These are phyloP conservation scores for Linnemannia zychae DNA, from an alignment of 192 early-diverging fungal species.

Conservation along the genomic window DNA sequence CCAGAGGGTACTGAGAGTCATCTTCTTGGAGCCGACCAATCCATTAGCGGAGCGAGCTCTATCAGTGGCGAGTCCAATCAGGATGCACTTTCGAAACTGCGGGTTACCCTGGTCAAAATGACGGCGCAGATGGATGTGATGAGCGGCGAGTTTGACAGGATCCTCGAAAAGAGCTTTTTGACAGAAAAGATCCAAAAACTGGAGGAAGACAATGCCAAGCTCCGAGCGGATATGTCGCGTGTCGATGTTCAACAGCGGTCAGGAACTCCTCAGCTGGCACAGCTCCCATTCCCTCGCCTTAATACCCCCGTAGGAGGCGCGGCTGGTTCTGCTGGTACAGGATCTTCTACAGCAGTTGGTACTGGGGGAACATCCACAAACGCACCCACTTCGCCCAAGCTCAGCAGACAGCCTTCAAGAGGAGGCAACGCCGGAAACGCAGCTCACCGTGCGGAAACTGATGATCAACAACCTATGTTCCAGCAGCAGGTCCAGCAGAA, in stretches of 20 bases:
- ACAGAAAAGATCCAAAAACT: conserved; percentile 38
- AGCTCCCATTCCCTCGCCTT: conserved; percentile 25
- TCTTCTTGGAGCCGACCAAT: conserved; percentile 14
- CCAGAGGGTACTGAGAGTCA: conserved; percentile 21
- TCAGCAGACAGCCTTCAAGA: conserved; percentile 42
- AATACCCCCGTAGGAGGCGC: conserved; percentile 19
- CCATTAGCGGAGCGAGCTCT: conserved; percentile 24
- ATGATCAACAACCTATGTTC: conserved; percentile 39
- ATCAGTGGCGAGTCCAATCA: conserved; percentile 39
- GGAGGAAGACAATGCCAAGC: conserved; percentile 47
- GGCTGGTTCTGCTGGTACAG: conserved; percentile 18
- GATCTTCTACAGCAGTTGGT: conserved; percentile 11
- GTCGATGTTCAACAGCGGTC: conserved; percentile 46
- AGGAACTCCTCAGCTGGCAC: conserved; percentile 41
- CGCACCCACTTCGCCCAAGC: conserved; percentile 32
- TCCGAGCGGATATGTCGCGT: conserved; percentile 45
- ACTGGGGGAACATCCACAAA: conserved; percentile 11
- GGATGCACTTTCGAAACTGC: conserved; percentile 45
- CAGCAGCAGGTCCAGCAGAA: conserved; percentile 49
- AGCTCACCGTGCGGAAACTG: conserved; percentile 17
- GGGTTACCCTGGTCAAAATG: conserved; percentile 49
- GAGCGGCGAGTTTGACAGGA: conserved; percentile 57
- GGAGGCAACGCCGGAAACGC: conserved; percentile 15
- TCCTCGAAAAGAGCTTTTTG: conserved; percentile 59
- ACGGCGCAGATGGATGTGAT: conserved; percentile 61